A percentile compares a stretch with the other conserved stretches of the same genome.
These are phyloP conservation scores for Coelastrella sp. DNA, from an alignment of 139 green algal genomes.

Conservation along the genomic window DNA sequence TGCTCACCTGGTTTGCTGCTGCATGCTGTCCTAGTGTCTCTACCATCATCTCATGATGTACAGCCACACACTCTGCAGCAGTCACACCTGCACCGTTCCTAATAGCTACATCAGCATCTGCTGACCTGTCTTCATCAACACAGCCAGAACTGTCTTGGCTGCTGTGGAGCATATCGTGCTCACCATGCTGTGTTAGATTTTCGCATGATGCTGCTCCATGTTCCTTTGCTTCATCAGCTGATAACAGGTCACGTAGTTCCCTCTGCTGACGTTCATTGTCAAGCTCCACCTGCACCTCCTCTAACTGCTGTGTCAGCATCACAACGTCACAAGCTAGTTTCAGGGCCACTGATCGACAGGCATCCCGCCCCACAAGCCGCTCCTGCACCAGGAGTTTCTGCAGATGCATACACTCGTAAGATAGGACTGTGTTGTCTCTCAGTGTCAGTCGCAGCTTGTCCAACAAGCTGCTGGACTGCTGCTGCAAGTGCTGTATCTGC, in stretches of 20 bases:
- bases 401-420: constrained; percentile 39
- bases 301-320: not conserved
- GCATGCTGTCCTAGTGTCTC: not conserved
- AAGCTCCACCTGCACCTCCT: constrained; percentile 19
- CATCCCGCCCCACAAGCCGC: not conserved
- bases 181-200: no score
- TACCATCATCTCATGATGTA: not conserved
- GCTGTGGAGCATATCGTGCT: no score
- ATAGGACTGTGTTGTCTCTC: constrained; percentile 28
- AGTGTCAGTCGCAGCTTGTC: constrained; percentile 14
- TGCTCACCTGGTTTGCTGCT: not conserved
- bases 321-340: constrained; percentile 4
- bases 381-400: constrained; percentile 33
- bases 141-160: no score
- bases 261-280: no score
- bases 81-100: not conserved
- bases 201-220: constrained; percentile 14
- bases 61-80: not conserved
- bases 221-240: not conserved
- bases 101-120: not conserved
- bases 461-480: not conserved
- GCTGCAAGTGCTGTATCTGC: not conserved
- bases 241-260: no score
- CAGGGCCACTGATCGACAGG: constrained; percentile 16
- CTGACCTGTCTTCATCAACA: no score